Evolutionary conservation across 2,329 filamentous ascomycete genomes (phyloP).

Genomic region (Exophiala dermatitidis): DNA sequence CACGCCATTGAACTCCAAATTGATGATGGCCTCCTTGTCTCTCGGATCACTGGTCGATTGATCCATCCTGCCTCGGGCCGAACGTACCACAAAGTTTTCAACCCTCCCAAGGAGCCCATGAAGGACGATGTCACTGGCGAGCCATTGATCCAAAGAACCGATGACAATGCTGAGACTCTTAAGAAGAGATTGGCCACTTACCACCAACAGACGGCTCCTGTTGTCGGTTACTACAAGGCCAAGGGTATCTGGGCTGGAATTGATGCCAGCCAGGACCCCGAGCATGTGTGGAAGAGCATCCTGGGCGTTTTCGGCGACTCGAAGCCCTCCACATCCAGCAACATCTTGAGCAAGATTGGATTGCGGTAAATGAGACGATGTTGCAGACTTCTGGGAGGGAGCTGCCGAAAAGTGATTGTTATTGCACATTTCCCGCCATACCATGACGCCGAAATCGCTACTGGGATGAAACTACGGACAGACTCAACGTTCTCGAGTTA

Average conservation of each 20-base stretch:
- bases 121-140: constrained; percentile 95
- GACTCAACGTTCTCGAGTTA: constrained; percentile 8
- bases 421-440: neutral
- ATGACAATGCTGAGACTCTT: constrained; percentile 92
- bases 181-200: constrained; percentile 93
- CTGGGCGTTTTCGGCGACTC: constrained; percentile 72
- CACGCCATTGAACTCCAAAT: constrained; percentile 96
- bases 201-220: constrained; percentile 85
- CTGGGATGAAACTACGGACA: constrained; percentile 6
- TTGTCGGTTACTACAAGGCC: constrained; percentile 94
- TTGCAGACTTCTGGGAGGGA: neutral
- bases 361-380: constrained; percentile 29
- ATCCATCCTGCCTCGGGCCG: constrained; percentile 93
- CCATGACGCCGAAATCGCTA: constrained; percentile 1
- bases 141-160: constrained; percentile 88
- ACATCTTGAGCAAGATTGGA: constrained; percentile 49
- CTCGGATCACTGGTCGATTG: constrained; percentile 91
- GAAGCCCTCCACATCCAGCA: constrained; percentile 39
- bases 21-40: constrained; percentile 85
- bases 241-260: constrained; percentile 94
- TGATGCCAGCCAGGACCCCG: constrained; percentile 92
- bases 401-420: constrained; percentile 6
- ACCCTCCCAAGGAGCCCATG: constrained; percentile 90
- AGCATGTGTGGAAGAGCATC: constrained; percentile 90
- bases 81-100: constrained; percentile 98